Percentiles rank a stretch among this genome's conserved stretches.
phyloP scores from a whole-genome alignment of 331 rosid genomes.

The Pyracantha coccinea region DNA sequence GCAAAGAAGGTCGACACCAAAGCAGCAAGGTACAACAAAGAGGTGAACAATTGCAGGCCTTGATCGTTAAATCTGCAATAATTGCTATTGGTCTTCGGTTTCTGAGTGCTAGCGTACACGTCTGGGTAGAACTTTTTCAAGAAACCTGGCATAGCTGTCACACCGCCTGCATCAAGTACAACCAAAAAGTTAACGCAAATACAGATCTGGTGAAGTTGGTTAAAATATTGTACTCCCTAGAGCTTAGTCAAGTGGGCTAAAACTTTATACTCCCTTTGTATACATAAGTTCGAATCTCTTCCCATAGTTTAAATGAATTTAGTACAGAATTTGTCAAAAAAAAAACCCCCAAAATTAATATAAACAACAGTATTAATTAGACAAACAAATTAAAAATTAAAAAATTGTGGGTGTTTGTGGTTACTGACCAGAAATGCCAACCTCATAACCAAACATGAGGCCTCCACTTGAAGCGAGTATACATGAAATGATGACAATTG shows the following conservation, averaged over 20 bases:
- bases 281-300: too few relatives aligned
- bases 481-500: constrained; percentile 49
- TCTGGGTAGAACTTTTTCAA: constrained; percentile 38
- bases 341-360: too few relatives aligned
- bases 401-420: neutral
- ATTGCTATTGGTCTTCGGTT: constrained; percentile 24
- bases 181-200: neutral
- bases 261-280: too few relatives aligned
- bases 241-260: too few relatives aligned
- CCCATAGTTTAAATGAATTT: too few relatives aligned
- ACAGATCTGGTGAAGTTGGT: too few relatives aligned
- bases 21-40: constrained; percentile 67
- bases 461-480: constrained; percentile 64
- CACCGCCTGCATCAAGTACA: constrained; percentile 36
- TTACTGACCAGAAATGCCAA: constrained; percentile 55
- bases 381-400: neutral
- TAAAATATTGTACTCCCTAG: too few relatives aligned
- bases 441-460: constrained; percentile 75
- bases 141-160: constrained; percentile 52
- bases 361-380: too few relatives aligned
- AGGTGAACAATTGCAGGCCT: constrained; percentile 56
- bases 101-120: constrained; percentile 25
- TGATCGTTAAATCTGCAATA: constrained; percentile 53
- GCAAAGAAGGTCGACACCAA: constrained; percentile 45
- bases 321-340: too few relatives aligned